Percentiles rank a stretch among this genome's conserved stretches.
Evolutionary conservation across 805 yeast species (phyloP).

Genomic region (Saccharomyces jurei): DNA sequence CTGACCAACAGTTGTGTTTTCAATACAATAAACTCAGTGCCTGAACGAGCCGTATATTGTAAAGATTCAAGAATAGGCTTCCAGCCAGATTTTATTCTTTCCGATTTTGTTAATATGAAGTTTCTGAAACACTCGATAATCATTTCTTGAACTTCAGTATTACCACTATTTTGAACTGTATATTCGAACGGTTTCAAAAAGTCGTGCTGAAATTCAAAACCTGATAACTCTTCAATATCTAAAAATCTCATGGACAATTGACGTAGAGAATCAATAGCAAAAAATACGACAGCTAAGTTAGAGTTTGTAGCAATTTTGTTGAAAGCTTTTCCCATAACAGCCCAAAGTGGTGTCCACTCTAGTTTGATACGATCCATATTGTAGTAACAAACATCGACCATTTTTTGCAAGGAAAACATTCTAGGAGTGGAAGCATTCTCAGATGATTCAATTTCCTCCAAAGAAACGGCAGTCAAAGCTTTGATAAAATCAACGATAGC

Average conservation of each 20-base stretch:
- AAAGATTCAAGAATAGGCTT: constrained; percentile 74
- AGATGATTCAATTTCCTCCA: constrained; percentile 85
- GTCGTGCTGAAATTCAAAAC: constrained; percentile 91
- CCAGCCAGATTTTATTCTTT: constrained; percentile 88
- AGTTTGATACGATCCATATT: constrained; percentile 93
- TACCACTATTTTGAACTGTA: constrained; percentile 59
- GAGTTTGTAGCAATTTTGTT: constrained; percentile 75
- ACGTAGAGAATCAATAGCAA: constrained; percentile 89
- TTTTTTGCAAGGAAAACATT: constrained; percentile 85
- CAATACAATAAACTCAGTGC: constrained; percentile 49
- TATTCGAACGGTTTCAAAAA: constrained; percentile 85
- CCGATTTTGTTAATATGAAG: constrained; percentile 70
- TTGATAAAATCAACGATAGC: constrained; percentile 82
- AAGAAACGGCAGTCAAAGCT: constrained; percentile 78
- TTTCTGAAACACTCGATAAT: constrained; percentile 83
- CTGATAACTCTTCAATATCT: constrained; percentile 88
- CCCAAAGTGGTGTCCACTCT: constrained; percentile 96
- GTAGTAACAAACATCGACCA: constrained; percentile 95
- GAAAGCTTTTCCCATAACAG: constrained; percentile 83
- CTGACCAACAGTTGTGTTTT: constrained; percentile 55
- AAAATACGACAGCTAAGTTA: constrained; percentile 69
- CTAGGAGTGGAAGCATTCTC: constrained; percentile 78
- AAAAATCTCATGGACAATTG: constrained; percentile 88
- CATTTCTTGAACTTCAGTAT: constrained; percentile 73
- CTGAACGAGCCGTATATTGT: constrained; percentile 55